phyloP scores from a whole-genome alignment of 768 basidiomycete species.

The Hericium alpestre region DNA sequence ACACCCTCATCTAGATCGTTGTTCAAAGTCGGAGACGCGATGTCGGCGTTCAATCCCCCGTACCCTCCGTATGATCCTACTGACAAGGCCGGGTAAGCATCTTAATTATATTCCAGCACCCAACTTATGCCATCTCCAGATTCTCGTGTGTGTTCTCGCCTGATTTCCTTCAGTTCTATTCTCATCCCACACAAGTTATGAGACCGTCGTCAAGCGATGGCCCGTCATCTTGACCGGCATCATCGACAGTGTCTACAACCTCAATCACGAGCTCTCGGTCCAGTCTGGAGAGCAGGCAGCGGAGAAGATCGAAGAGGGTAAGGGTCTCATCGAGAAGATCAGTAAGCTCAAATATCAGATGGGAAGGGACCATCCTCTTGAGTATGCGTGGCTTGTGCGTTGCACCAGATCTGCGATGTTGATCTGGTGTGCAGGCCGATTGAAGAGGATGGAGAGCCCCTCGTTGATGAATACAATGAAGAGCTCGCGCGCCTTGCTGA shows the following conservation, averaged over 20 bases:
- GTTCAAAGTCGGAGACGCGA: too few species aligned
- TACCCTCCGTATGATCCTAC: slow-evolving; percentile 67
- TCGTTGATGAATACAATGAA: slow-evolving; percentile 63
- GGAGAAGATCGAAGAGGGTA: slow-evolving; percentile 59
- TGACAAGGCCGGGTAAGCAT: slow-evolving; percentile 49
- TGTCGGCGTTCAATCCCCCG: slow-evolving; percentile 36
- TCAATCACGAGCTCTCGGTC: slow-evolving; percentile 52
- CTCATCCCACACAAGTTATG: slow-evolving; percentile 37
- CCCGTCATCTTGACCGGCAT: slow-evolving; percentile 74
- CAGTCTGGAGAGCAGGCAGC: slow-evolving; percentile 17
- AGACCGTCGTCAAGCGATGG: slow-evolving; percentile 73
- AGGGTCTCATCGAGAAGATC: slow-evolving; percentile 60
- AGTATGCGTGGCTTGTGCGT: slow-evolving; percentile 32
- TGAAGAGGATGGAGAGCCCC: slow-evolving; percentile 64
- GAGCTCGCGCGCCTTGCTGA: slow-evolving; percentile 47
- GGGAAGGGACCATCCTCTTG: slow-evolving; percentile 60
- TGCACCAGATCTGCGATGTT: not conserved
- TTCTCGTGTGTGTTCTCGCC: slow-evolving; percentile 43
- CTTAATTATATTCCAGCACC: not conserved
- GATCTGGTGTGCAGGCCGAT: slow-evolving; percentile 41
- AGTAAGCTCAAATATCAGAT: slow-evolving; percentile 83
- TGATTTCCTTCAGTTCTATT: not conserved
- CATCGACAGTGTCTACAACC: slow-evolving; percentile 64
- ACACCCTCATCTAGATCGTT: too few species aligned
- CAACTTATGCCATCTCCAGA: slow-evolving; percentile 16